Base-by-base conservation (phyloP, 495 filamentous ascomycete species). In the Talaromyces adpressus region DNA sequence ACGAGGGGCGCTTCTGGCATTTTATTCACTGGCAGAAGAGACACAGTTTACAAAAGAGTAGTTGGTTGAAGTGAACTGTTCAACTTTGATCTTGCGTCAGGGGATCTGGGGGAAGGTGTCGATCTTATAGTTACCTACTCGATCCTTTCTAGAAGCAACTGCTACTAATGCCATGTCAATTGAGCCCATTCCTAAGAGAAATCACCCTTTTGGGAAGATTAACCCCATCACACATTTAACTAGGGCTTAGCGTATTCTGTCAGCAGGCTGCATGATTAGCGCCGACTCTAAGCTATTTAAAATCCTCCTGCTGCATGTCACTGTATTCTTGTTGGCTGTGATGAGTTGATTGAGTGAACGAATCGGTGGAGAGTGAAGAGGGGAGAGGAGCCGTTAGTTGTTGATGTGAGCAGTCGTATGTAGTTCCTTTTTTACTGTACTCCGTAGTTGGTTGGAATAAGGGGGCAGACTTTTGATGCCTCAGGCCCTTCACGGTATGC, bases 291-390 rank as follows among this genome's bases (percentile, higher is more conserved):
- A 8, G 23, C 22, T 25, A 25, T 52, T 52, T 52, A 20, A 45
- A 20, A 25, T 20, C 8, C 18, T 59, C 16, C 18, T 34, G 18
- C n/a, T 11, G 32, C 18, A 20, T 59, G 57, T 59, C 57, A 59
- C 30, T 78, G 74, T 74, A 64, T 76, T 67, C 53, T 78, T 51
- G 54, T 67, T 53, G 75, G 71, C 22, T 65, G 71, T n/a, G 65
- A 66, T 60, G 73, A 68, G 58, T 34, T 67, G 57, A 66, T 80
- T 41, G 68, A 75, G 62, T 69, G 71, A 64, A 80, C 76, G 27
- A 77, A 80, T 71, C 64, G 68, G 29, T 80, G 76, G 77, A 67
- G 75, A 66, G 65, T 45, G 18, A 60, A 67, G 68, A 76, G 75
- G 66, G 70, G 36, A 41, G 76, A 52, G 22, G 49, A 52, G 49